A percentile compares a stretch with the other conserved stretches of the same genome.
Evolutionary conservation across 148 eudicot species (phyloP).

Genomic region (Chenopodium berlandieri): DNA sequence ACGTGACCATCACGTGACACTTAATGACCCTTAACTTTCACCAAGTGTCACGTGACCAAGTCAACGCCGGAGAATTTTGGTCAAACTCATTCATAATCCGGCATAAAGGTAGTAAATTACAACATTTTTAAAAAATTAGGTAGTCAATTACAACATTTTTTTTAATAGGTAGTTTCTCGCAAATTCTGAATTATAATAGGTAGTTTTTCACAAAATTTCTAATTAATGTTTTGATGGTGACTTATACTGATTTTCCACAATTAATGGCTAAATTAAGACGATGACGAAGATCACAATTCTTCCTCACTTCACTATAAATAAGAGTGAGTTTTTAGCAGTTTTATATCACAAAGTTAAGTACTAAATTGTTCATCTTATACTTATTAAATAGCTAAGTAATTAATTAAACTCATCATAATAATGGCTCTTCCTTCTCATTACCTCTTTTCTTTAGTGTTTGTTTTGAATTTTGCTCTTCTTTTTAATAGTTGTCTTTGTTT

Average conservation of each 20-base stretch:
- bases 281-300: background rate
- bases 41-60: no score
- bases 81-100: no score
- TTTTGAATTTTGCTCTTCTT: constrained; percentile 20
- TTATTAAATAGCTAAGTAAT: background rate
- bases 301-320: constrained; percentile 18
- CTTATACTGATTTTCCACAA: constrained; percentile 19
- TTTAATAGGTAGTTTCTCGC: no score
- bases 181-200: no score
- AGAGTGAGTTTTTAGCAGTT: background rate
- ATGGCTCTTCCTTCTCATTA: constrained; percentile 2
- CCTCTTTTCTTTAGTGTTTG: background rate
- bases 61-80: no score
- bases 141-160: no score
- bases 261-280: constrained; percentile 16
- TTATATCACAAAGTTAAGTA: constrained; percentile 18
- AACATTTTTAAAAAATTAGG: no score
- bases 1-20: no score
- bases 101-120: no score
- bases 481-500: constrained; percentile 32
- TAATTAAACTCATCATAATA: background rate
- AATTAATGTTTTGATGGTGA: constrained; percentile 13
- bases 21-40: no score
- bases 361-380: background rate
- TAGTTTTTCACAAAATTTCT: no score